phyloP scores from a whole-genome alignment of 2,329 filamentous ascomycete species.

The Chaetomium strumarium region DNA sequence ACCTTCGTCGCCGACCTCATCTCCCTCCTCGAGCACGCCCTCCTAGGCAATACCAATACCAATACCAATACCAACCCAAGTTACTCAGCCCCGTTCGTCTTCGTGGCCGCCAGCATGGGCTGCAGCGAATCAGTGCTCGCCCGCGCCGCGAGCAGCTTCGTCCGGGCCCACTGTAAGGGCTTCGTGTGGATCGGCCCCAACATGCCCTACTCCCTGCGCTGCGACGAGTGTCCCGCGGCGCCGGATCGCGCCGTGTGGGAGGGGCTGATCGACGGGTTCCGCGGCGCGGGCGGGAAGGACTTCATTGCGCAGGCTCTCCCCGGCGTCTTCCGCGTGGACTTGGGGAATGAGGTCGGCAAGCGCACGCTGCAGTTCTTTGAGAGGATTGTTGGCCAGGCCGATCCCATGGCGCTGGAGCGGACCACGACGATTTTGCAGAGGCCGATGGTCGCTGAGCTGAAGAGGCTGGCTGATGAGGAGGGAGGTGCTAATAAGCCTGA shows the following conservation, averaged over 20 bases:
- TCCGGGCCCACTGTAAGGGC: conserved; percentile 13
- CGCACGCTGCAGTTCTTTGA: conserved; percentile 14
- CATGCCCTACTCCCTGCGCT: conserved; percentile 14
- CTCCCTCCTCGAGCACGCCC: conserved; percentile 10
- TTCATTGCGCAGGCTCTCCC: conserved; percentile 6
- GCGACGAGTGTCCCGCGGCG: conserved; percentile 3
- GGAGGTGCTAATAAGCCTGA: neutral
- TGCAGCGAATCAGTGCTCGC: conserved; percentile 13
- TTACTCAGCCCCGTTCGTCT: conserved; percentile 13
- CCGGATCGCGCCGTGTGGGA: conserved; percentile 3
- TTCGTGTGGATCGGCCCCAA: conserved; percentile 20
- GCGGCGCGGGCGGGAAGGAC: neutral
- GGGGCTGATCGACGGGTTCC: conserved; percentile 1
- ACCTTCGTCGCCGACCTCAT: conserved; percentile 16
- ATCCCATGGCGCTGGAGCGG: conserved; percentile 15
- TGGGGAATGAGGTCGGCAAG: conserved; percentile 7
- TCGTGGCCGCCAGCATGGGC: conserved; percentile 20
- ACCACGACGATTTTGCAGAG: conserved; percentile 2
- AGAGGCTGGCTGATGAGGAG: neutral
- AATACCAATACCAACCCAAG: too few species aligned
- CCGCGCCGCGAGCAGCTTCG: neutral
- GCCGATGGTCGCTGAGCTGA: conserved; percentile 8
- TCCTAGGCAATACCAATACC: too few species aligned
- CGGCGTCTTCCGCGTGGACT: conserved; percentile 9
- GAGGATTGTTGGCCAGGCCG: conserved; percentile 13